Percentiles rank a stretch among this genome's conserved stretches.
These are phyloP conservation scores for Terana coerulea DNA, from an alignment of 768 basidiomycete genomes.

Conservation along the genomic window DNA sequence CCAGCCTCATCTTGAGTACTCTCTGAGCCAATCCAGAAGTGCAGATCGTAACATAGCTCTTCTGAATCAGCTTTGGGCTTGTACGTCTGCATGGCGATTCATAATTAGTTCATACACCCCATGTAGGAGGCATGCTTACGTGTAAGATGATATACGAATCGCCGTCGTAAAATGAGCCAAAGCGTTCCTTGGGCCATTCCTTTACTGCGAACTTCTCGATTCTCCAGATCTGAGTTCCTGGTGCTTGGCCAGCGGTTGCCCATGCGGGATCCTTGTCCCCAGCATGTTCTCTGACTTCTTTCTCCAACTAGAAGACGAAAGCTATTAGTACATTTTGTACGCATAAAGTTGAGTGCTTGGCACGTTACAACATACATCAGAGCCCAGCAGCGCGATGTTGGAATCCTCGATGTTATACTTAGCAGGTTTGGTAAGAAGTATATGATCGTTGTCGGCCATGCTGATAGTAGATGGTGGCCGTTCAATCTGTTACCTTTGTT, in stretches of 20 bases:
- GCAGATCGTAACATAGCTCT: slow-evolving; percentile 51
- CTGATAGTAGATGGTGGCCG: no score
- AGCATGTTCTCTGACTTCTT: slow-evolving; percentile 47
- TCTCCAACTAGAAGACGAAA: slow-evolving; percentile 60
- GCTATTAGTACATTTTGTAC: no score
- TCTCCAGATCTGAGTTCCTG: slow-evolving; percentile 54
- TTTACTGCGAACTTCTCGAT: slow-evolving; percentile 54
- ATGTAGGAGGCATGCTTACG: slow-evolving; percentile 35
- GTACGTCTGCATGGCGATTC: slow-evolving; percentile 47
- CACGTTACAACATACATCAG: slow-evolving; percentile 40
- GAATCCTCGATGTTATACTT: slow-evolving; percentile 58
- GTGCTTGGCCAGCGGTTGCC: slow-evolving; percentile 39
- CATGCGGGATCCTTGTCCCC: slow-evolving; percentile 50
- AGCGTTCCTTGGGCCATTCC: slow-evolving; percentile 47
- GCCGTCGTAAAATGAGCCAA: slow-evolving; percentile 58
- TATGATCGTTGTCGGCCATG: slow-evolving; percentile 5
- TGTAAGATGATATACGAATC: slow-evolving; percentile 66
- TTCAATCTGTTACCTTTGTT: no score
- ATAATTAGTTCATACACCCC: neutral
- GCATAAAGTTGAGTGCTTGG: neutral
- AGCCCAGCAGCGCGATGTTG: slow-evolving; percentile 60
- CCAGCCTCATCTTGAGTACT: slow-evolving; percentile 60
- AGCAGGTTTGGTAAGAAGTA: slow-evolving; percentile 37
- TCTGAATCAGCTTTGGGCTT: slow-evolving; percentile 46
- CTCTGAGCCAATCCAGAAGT: slow-evolving; percentile 61